Evolutionary conservation across 306 rosid species (phyloP).

Genomic region (Crotalaria pallida): DNA sequence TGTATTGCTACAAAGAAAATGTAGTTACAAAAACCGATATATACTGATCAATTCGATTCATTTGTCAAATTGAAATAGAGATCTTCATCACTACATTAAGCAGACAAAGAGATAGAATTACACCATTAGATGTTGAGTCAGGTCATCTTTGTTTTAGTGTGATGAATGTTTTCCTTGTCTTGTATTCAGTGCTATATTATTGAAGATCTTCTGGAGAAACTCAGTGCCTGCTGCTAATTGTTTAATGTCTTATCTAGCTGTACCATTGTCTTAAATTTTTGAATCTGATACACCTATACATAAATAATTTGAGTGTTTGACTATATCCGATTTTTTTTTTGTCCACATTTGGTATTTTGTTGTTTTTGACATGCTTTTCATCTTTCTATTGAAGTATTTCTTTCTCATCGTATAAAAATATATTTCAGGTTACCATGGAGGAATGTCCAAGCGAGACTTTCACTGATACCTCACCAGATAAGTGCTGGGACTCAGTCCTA

Average conservation of each 20-base stretch:
- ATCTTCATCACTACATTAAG: neutral
- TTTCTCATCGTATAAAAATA: neutral
- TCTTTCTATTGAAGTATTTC: slow-evolving; percentile 6
- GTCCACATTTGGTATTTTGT: too few species aligned
- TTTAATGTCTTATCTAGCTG: neutral
- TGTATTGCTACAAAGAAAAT: neutral
- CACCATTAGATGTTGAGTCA: slow-evolving; percentile 37
- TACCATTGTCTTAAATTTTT: neutral
- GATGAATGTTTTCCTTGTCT: neutral
- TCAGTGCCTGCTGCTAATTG: too few species aligned
- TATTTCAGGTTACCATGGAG: slow-evolving; percentile 71
- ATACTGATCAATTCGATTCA: slow-evolving; percentile 16
- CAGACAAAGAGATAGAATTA: neutral
- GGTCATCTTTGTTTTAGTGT: slow-evolving; percentile 60
- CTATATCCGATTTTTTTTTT: too few species aligned
- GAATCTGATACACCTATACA: too few species aligned
- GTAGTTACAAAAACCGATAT: slow-evolving; percentile 4
- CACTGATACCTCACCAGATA: slow-evolving; percentile 48
- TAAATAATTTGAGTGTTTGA: too few species aligned
- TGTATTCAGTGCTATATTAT: neutral
- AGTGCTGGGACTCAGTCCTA: slow-evolving; percentile 76
- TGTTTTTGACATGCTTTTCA: neutral
- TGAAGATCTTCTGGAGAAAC: neutral
- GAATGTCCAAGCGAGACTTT: slow-evolving; percentile 50
- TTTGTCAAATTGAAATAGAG: neutral